Evolutionary conservation across 2,329 filamentous ascomycete species (phyloP).

Genomic region (Endocalyx cinctus): DNA sequence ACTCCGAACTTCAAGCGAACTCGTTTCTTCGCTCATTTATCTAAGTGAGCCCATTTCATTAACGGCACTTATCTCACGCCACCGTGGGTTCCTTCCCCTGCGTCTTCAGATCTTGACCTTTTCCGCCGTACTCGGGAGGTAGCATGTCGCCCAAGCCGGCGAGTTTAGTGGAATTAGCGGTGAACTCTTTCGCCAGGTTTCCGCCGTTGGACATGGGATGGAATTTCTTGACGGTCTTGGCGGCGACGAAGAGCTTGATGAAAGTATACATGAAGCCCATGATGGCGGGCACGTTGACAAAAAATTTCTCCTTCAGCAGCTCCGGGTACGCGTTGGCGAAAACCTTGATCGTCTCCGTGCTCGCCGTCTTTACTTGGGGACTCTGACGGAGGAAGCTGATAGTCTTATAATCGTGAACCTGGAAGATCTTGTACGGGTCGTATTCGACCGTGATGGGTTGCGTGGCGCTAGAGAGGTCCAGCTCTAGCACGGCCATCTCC

Average conservation of each 20-base stretch:
- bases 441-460: conserved; percentile 66
- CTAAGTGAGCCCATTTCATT: too few relatives aligned
- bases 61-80: conserved; percentile 15
- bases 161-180: conserved; percentile 48
- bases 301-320: conserved; percentile 86
- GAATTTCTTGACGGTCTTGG: conserved; percentile 74
- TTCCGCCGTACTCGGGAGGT: conserved; percentile 76
- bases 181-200: conserved; percentile 57
- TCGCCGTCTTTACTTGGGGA: conserved; percentile 68
- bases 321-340: conserved; percentile 85
- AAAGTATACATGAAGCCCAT: conserved; percentile 84
- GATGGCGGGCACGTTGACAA: conserved; percentile 85
- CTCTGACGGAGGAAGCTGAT: conserved; percentile 84
- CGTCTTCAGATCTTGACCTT: conserved; percentile 42
- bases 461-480: conserved; percentile 66
- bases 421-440: conserved; percentile 86
- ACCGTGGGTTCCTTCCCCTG: conserved; percentile 22
- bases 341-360: conserved; percentile 73
- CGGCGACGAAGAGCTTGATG: conserved; percentile 70
- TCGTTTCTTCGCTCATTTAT: too few relatives aligned
- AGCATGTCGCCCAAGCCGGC: conserved; percentile 57
- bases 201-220: conserved; percentile 72
- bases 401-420: conserved; percentile 89
- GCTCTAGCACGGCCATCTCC: conserved; percentile 75
- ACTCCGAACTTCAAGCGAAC: too few relatives aligned